phyloP scores from a whole-genome alignment of 306 rosid genomes.

The Cicer cuneatum region DNA sequence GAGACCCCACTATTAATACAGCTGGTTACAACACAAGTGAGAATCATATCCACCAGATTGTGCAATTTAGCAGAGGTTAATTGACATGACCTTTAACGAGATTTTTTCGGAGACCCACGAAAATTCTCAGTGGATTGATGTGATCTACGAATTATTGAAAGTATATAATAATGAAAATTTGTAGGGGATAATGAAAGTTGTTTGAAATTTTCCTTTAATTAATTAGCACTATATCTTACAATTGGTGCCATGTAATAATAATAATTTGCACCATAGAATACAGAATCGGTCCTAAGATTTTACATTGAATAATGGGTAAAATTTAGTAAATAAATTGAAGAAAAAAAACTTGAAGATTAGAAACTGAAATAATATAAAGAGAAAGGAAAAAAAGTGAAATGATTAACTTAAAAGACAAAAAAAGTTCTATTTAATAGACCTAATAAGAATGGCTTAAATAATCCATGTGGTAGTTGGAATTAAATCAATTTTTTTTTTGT shows the following conservation, averaged over 20 bases:
- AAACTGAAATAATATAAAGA: constrained; percentile 52
- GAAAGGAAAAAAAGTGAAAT: constrained; percentile 6
- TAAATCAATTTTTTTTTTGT: constrained; percentile 56
- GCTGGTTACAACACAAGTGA: constrained; percentile 88
- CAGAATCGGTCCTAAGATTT: constrained; percentile 66
- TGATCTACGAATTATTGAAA: constrained; percentile 53
- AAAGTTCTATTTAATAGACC: constrained; percentile 52
- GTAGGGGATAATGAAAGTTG: constrained; percentile 41
- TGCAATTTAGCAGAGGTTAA: constrained; percentile 52
- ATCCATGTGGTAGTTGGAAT: constrained; percentile 54
- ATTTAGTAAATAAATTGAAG: constrained; percentile 17
- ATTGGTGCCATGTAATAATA: constrained; percentile 53
- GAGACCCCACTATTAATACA: constrained; percentile 73
- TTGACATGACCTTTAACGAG: constrained; percentile 67
- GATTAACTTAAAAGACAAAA: constrained; percentile 40
- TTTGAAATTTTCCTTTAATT: constrained; percentile 53
- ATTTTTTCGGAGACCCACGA: constrained; percentile 42
- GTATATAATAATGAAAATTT: constrained; percentile 21
- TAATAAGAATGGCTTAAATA: constrained; percentile 51
- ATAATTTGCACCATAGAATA: constrained; percentile 66
- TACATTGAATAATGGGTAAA: constrained; percentile 64
- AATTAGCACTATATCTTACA: constrained; percentile 71
- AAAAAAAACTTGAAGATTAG: constrained; percentile 53
- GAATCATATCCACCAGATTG: constrained; percentile 77
- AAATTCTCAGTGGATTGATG: constrained; percentile 54